Conservation (phyloP, 768 basidiomycete species). For the Boletus subcaerulescens region DNA sequence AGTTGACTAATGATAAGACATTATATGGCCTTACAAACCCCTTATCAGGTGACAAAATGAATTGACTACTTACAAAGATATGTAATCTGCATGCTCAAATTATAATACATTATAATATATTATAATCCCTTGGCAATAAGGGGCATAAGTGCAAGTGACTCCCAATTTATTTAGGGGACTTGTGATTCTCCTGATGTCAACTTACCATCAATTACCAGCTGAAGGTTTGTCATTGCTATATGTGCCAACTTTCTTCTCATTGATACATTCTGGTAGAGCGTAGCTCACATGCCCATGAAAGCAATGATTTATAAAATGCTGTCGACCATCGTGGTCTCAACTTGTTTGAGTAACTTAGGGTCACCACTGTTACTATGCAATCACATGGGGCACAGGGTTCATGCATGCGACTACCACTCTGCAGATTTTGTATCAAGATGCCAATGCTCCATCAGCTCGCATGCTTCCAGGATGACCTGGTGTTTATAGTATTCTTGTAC, state of each 20-base stretch:
- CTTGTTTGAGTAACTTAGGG: constrained; percentile 80
- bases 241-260: constrained; percentile 7
- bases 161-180: too few relatives aligned
- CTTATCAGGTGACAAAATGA: too few relatives aligned
- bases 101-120: too few relatives aligned
- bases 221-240: constrained; percentile 52
- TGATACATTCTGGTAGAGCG: constrained; percentile 54
- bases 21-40: too few relatives aligned
- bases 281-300: constrained; percentile 98
- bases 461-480: constrained; percentile 87
- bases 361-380: constrained; percentile 10
- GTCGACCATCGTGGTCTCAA: constrained; percentile 90
- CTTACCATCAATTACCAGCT: constrained; percentile 91
- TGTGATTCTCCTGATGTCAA: too few relatives aligned
- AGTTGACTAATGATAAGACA: too few relatives aligned
- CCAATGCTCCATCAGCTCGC: constrained; percentile 89
- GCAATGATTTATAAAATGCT: constrained; percentile 96
- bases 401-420: constrained; percentile 7
- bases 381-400: constrained; percentile 15
- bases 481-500: constrained; percentile 90
- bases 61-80: too few relatives aligned
- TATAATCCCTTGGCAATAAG: too few relatives aligned
- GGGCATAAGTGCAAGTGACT: too few relatives aligned
- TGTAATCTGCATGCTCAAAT: too few relatives aligned
- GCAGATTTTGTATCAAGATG: constrained; percentile 94